Conservation (phyloP, 805 yeast genomes). For the fission yeast (Schizosaccharomyces pombe) region DNA sequence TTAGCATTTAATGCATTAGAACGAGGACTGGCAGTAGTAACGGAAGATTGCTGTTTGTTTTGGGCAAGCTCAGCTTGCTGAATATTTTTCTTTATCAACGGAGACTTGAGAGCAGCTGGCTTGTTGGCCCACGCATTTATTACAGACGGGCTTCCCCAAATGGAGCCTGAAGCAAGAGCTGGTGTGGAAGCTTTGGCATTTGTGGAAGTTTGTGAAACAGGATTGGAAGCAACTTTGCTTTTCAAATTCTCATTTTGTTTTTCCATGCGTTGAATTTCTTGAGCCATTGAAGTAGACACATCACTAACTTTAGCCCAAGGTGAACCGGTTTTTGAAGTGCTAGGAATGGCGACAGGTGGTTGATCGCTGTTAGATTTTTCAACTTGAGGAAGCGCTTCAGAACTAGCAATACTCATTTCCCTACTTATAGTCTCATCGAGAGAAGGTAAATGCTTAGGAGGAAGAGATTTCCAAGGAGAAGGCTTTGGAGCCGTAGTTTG, state of each 20-base stretch:
- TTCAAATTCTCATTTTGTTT: not conserved
- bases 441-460: not conserved
- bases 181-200: not conserved
- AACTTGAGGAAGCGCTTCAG: too few species aligned
- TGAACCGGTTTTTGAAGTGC: not conserved
- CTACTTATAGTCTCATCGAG: not conserved
- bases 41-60: not conserved
- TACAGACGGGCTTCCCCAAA: not conserved
- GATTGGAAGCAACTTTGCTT: not conserved
- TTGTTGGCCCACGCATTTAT: not conserved
- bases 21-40: conserved; percentile 5
- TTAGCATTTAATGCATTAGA: conserved; percentile 1
- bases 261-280: not conserved
- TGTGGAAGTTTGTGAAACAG: not conserved
- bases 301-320: not conserved
- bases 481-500: not conserved
- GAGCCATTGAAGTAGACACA: not conserved
- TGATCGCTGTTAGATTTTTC: too few species aligned
- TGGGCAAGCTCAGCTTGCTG: not conserved
- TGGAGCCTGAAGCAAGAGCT: not conserved
- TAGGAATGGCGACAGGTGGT: not conserved
- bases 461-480: not conserved
- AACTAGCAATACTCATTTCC: not conserved
- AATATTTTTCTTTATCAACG: not conserved
- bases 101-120: not conserved